Evolutionary conservation across 306 rosid species (phyloP).

Genomic region (Oxytropis ochrocephala): DNA sequence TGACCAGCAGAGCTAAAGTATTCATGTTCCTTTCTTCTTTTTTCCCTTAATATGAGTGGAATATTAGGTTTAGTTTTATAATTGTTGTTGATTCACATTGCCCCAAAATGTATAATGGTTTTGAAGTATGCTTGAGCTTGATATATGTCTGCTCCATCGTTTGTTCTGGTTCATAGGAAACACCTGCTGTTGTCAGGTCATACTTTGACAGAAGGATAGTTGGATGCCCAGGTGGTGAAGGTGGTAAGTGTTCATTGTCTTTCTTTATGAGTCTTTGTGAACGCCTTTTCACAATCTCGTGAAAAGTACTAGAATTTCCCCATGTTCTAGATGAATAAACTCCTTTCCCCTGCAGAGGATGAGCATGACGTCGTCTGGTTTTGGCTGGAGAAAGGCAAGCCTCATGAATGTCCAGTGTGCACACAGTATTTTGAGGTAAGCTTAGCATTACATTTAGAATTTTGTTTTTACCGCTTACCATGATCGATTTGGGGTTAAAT

Average conservation of each 20-base stretch:
- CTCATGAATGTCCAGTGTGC: constrained; percentile 91
- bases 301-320: background rate
- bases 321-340: background rate
- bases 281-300: constrained; percentile 6
- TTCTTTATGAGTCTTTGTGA: background rate
- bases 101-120: background rate
- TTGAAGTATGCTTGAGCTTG: background rate
- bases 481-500: background rate
- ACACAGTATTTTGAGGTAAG: constrained; percentile 79
- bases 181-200: constrained; percentile 83
- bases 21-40: background rate
- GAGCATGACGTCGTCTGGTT: constrained; percentile 99
- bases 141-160: background rate
- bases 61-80: background rate
- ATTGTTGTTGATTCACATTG: background rate
- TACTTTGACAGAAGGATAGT: constrained; percentile 72
- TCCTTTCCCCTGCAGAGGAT: constrained; percentile 55
- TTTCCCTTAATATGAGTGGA: background rate
- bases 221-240: constrained; percentile 98
- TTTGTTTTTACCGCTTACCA: background rate
- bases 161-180: constrained; percentile 50
- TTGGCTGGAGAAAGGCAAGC: constrained; percentile 87
- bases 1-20: background rate
- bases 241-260: constrained; percentile 48
- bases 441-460: constrained; percentile 10